Percentiles rank a stretch among this genome's conserved stretches.
Evolutionary conservation across 306 rosid genomes (phyloP).

Genomic region (Glycine tomentella): DNA sequence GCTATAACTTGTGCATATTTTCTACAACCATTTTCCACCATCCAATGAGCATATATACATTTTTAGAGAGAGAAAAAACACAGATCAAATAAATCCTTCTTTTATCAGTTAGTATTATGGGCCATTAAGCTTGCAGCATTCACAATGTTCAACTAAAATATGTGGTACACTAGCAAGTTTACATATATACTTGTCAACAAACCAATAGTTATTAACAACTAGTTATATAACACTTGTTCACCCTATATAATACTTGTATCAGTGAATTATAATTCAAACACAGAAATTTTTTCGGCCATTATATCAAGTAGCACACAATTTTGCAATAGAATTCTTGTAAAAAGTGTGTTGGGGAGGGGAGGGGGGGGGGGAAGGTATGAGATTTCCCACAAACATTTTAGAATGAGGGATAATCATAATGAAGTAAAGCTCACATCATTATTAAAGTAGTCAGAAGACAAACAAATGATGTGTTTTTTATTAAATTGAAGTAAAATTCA

Average conservation of each 20-base stretch:
- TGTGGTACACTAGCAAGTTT: neutral
- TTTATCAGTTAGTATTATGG: neutral
- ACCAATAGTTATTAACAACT: neutral
- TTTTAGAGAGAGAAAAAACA: neutral
- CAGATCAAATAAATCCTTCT: neutral
- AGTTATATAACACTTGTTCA: neutral
- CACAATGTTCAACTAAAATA: conserved; percentile 5
- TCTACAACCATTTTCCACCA: neutral
- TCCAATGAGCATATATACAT: neutral
- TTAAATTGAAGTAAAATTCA: neutral
- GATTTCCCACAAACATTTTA: neutral
- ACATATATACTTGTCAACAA: neutral
- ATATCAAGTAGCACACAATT: neutral
- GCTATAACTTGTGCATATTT: conserved; percentile 3
- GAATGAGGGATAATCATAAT: neutral
- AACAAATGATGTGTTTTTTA: neutral
- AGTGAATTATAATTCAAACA: neutral
- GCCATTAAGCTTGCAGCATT: neutral
- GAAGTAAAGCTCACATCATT: neutral
- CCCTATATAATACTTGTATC: neutral
- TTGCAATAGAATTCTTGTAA: neutral
- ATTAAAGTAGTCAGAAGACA: neutral
- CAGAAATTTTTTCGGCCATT: neutral
- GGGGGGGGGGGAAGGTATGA: neutral
- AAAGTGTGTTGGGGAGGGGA: neutral